phyloP scores from a whole-genome alignment of 495 filamentous ascomycete species.

The Aspergillus sclerotioniger region DNA sequence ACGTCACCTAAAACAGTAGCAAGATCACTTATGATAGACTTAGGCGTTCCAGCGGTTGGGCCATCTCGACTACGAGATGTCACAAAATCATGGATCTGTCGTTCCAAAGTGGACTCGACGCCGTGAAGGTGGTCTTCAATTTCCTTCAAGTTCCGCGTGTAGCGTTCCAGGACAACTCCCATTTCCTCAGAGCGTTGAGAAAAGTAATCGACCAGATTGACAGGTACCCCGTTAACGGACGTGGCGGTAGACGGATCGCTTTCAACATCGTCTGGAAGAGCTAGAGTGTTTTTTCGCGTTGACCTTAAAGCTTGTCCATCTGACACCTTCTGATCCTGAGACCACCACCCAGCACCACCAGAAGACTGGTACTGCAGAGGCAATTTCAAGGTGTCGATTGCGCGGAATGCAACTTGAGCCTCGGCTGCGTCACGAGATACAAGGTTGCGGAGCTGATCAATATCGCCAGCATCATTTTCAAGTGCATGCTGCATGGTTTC shows the following conservation, averaged over 20 bases:
- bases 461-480: constrained; percentile 67
- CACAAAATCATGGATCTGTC: constrained; percentile 67
- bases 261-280: constrained; percentile 57
- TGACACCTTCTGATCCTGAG: constrained; percentile 43
- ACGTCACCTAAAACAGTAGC: constrained; percentile 71
- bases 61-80: constrained; percentile 53
- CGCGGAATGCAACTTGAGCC: constrained; percentile 70
- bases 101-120: constrained; percentile 66
- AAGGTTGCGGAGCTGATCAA: constrained; percentile 61
- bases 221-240: constrained; percentile 41
- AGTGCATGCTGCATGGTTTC: constrained; percentile 71
- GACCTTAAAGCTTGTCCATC: constrained; percentile 41
- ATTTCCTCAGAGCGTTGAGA: constrained; percentile 70
- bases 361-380: constrained; percentile 67
- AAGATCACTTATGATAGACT: constrained; percentile 55
- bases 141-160: constrained; percentile 68
- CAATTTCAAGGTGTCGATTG: constrained; percentile 72
- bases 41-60: constrained; percentile 38
- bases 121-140: constrained; percentile 80
- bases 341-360: constrained; percentile 44
- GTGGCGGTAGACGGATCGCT: constrained; percentile 48
- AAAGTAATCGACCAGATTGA: constrained; percentile 74
- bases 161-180: constrained; percentile 60
- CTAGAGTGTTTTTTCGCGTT: constrained; percentile 43
- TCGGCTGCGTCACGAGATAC: constrained; percentile 67